phyloP scores from a whole-genome alignment of 2,329 filamentous ascomycete species.

The Penicillium sp. region DNA sequence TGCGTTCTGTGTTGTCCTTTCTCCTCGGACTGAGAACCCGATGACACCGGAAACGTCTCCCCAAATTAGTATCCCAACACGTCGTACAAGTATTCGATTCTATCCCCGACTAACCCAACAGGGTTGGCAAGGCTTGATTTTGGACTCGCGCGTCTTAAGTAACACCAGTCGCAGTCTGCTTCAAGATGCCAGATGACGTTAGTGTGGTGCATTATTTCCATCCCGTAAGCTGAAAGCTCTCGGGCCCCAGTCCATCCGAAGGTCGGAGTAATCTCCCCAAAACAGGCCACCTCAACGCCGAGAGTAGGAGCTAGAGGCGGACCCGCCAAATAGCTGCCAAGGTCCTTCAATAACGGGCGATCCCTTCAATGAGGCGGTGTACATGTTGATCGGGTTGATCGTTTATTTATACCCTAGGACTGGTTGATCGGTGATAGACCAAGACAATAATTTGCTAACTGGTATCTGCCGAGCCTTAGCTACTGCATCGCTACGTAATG shows the following conservation, averaged over 20 bases:
- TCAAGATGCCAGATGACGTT: slow-evolving; percentile 11
- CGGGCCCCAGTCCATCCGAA: background rate
- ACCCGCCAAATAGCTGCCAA: background rate
- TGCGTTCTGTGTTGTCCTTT: slow-evolving; percentile 3
- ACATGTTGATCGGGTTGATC: background rate
- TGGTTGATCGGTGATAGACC: background rate
- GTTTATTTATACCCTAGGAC: background rate
- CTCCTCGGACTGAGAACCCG: background rate
- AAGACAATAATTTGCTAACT: slow-evolving; percentile 3
- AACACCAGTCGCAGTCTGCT: background rate
- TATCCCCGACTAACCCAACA: slow-evolving; percentile 3
- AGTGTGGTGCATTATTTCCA: background rate
- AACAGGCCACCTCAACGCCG: background rate
- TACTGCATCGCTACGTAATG: background rate
- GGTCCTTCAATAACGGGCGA: background rate
- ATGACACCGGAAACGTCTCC: background rate
- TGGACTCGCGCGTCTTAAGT: background rate
- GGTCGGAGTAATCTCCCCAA: background rate
- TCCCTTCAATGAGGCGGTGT: slow-evolving; percentile 1
- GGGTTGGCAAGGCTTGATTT: slow-evolving; percentile 22
- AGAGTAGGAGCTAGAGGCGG: background rate
- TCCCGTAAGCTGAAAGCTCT: background rate
- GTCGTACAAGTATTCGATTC: background rate
- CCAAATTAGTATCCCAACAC: background rate
- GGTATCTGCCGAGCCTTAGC: slow-evolving; percentile 4